Percentiles rank a stretch among this genome's conserved stretches.
These are phyloP conservation scores for Nannizziopsis barbatae DNA, from an alignment of 2,329 filamentous ascomycete species.

Conservation along the genomic window DNA sequence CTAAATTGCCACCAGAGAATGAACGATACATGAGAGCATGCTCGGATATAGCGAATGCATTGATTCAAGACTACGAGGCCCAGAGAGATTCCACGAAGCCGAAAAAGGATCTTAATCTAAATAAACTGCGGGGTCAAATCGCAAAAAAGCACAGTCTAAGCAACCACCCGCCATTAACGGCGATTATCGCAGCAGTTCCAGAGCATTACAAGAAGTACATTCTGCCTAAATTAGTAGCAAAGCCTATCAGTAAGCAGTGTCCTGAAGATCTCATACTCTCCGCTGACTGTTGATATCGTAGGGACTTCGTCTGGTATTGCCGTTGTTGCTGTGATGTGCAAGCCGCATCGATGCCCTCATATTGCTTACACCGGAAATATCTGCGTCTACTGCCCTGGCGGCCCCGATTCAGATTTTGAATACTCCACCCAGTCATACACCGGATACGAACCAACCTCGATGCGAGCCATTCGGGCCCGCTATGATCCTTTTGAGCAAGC, in stretches of 20 bases:
- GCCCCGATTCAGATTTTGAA: constrained; percentile 96
- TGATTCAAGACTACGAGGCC: constrained; percentile 89
- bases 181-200: constrained; percentile 96
- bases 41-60: constrained; percentile 82
- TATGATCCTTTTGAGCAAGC: constrained; percentile 99
- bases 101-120: constrained; percentile 83
- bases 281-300: constrained; percentile 24
- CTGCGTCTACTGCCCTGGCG: constrained; percentile 95
- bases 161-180: constrained; percentile 81
- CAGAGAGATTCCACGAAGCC: constrained; percentile 60
- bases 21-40: constrained; percentile 90
- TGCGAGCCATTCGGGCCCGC: constrained; percentile 91
- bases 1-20: constrained; percentile 75
- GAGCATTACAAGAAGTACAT: constrained; percentile 99
- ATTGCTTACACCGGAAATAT: constrained; percentile 99
- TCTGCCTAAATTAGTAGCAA: constrained; percentile 86
- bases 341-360: constrained; percentile 92
- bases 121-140: constrained; percentile 72
- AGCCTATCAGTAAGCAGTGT: constrained; percentile 64
- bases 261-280: not conserved
- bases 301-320: constrained; percentile 93
- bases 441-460: constrained; percentile 94
- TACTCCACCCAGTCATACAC: constrained; percentile 99
- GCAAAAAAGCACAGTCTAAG: constrained; percentile 86
- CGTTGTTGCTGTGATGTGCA: constrained; percentile 98